Percentiles rank a stretch among this genome's conserved stretches.
Evolutionary conservation across 768 basidiomycete genomes (phyloP).

Genomic region (Trichaptum fuscoviolaceum): DNA sequence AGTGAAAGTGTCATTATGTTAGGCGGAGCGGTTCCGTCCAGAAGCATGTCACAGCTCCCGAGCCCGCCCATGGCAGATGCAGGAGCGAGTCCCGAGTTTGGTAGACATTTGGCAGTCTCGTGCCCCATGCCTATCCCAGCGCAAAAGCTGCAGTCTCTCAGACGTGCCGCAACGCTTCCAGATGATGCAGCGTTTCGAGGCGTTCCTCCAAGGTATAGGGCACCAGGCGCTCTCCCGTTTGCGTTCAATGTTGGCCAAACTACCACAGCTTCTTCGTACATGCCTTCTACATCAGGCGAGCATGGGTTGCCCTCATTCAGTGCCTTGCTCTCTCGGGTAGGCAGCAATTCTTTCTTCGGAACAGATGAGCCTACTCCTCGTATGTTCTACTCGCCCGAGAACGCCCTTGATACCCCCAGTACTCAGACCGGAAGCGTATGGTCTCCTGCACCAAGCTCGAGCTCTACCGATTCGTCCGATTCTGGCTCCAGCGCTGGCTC

Average conservation of each 20-base stretch:
- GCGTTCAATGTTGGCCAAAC: background rate
- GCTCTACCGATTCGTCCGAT: slow-evolving; percentile 3
- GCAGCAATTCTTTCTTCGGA: background rate
- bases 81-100: slow-evolving; percentile 1
- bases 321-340: background rate
- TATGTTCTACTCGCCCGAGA: background rate
- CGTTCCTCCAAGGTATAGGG: background rate
- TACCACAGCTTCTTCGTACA: background rate
- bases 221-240: background rate
- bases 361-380: background rate
- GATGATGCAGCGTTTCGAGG: background rate
- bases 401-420: slow-evolving; percentile 3
- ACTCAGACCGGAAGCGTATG: slow-evolving; percentile 8
- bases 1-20: slow-evolving; percentile 40
- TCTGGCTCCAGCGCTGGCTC: background rate
- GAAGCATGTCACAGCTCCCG: background rate
- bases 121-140: background rate
- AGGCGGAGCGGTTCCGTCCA: background rate
- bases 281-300: background rate
- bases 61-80: background rate
- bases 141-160: slow-evolving; percentile 1
- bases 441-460: slow-evolving; percentile 14
- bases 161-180: slow-evolving; percentile 2
- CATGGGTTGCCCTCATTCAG: background rate
- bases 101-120: background rate